Evolutionary conservation across 2,329 filamentous ascomycete genomes (phyloP).

Genomic region (Aspergillus aculeatinus): DNA sequence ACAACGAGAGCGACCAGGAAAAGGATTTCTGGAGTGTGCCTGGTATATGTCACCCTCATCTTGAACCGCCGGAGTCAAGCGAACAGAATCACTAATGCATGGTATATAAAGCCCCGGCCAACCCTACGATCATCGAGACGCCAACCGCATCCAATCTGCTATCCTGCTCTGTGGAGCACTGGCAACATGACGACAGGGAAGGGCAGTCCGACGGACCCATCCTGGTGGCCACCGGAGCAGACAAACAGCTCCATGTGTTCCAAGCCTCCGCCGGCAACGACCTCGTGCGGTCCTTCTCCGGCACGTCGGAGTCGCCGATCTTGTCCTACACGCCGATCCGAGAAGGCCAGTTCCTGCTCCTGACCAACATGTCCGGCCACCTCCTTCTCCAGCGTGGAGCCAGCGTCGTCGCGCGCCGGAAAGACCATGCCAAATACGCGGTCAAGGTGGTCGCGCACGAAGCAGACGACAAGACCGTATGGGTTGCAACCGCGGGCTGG

Average conservation of each 20-base stretch:
- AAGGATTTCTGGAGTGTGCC: slow-evolving; percentile 48
- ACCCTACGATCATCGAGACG: slow-evolving; percentile 41
- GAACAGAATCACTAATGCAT: neutral
- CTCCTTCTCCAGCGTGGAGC: slow-evolving; percentile 50
- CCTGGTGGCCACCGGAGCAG: slow-evolving; percentile 48
- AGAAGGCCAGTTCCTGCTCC: slow-evolving; percentile 47
- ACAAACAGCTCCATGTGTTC: slow-evolving; percentile 51
- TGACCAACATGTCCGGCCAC: slow-evolving; percentile 60
- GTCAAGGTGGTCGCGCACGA: slow-evolving; percentile 51
- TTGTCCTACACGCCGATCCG: slow-evolving; percentile 50
- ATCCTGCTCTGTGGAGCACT: slow-evolving; percentile 46
- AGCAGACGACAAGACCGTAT: slow-evolving; percentile 31
- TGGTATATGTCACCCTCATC: slow-evolving; percentile 31
- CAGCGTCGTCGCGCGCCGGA: slow-evolving; percentile 48
- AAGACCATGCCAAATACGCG: slow-evolving; percentile 60
- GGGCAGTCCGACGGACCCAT: slow-evolving; percentile 8
- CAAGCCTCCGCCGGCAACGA: slow-evolving; percentile 22
- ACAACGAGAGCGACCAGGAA: slow-evolving; percentile 46
- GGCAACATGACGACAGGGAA: slow-evolving; percentile 24
- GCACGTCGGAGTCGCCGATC: slow-evolving; percentile 47
- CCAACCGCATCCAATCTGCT: slow-evolving; percentile 56
- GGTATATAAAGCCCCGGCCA: slow-evolving; percentile 43
- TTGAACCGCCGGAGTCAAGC: slow-evolving; percentile 10
- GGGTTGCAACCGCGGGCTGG: slow-evolving; percentile 62
- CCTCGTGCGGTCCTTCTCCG: slow-evolving; percentile 25